A percentile compares a stretch with the other conserved stretches of the same genome.
Conservation (phyloP, 495 filamentous ascomycete species). For the Xylaria longipes region DNA sequence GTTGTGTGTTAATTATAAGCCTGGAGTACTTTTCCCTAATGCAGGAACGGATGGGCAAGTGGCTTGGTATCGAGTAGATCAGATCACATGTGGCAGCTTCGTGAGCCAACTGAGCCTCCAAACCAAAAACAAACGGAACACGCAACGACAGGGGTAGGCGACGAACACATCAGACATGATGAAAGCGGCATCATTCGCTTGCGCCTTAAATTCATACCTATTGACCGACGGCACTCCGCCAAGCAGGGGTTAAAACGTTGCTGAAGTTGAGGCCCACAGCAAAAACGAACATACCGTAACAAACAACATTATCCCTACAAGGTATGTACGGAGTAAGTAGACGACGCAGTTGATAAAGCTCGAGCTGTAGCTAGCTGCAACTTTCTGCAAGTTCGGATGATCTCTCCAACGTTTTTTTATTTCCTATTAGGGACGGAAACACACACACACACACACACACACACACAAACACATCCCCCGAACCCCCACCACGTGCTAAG, state of each 20-base stretch:
- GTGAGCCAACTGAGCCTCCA: neutral
- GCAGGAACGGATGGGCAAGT: conserved; percentile 2
- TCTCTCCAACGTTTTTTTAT: neutral
- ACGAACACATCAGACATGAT: neutral
- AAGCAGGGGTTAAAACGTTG: conserved; percentile 20
- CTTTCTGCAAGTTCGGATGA: conserved; percentile 14
- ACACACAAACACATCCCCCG: neutral
- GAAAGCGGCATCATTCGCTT: neutral
- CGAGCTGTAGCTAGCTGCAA: conserved; percentile 8
- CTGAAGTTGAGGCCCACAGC: conserved; percentile 14
- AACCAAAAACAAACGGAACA: neutral
- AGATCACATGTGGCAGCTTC: neutral
- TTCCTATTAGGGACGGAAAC: conserved; percentile 17
- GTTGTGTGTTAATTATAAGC: conserved; percentile 1
- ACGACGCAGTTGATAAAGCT: conserved; percentile 4
- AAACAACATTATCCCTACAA: neutral
- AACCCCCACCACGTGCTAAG: conserved; percentile 7
- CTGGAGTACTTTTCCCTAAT: neutral
- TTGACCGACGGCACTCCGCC: conserved; percentile 9
- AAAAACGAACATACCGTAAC: conserved; percentile 7
- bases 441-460: too few species aligned
- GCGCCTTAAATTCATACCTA: neutral
- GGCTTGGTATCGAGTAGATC: conserved; percentile 8
- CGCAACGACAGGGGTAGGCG: neutral
- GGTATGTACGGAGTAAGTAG: too few species aligned